Base-by-base conservation (phyloP, 1,284 basidiomycete genomes). In the Mycosarcoma maydis region DNA sequence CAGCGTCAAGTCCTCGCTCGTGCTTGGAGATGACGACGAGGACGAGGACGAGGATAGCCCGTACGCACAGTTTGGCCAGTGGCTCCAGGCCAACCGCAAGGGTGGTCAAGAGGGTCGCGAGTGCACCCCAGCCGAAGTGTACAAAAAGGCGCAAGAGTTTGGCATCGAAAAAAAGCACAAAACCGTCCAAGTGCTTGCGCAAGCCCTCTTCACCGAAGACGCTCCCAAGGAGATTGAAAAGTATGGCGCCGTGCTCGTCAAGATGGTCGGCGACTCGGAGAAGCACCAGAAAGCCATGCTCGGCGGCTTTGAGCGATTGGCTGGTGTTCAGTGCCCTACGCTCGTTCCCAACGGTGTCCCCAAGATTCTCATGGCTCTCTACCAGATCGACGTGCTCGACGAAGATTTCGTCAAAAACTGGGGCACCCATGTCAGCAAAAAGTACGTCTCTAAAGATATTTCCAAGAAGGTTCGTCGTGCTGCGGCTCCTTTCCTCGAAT, bases 131-230 rank as follows among this genome's bases (percentile, higher is more conserved):
- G 85, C 90, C 55, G 88, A 90, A 19, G 87, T 97, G 55, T 91
- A 87, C 84, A 90, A 92, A 83, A 93, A 94, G 85, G 91, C 91
- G 4, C 91, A 95, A 81, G 94, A 96, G 62, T 82, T 94, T 33
- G 92, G 91, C 29, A 91, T 98, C 72, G 92, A 92, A 79, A 94
- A 92, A 86, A 98, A 98, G 85, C 92, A 98, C 86, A 95, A 92
- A 86, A 87, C 90, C 1, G 85, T 96, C 27, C 87, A 92, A 64
- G 89, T 94, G 51, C 85, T 99, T 45, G 90, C 90, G 26, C 90
- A 95, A 80, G 87, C 88, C n/a, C 85, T 98, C 42, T 97, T 98
- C 84, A 90, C 90, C 24, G 87, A 88, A 49, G 85, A 92, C 41
- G 87, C 93, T 16, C 84, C 90, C 79, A 76, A 85, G 34, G 92